Evolutionary conservation across 148 eudicot species (phyloP), one percentile per base, ranked within the genome.

Genomic region (Rheum nobile): DNA sequence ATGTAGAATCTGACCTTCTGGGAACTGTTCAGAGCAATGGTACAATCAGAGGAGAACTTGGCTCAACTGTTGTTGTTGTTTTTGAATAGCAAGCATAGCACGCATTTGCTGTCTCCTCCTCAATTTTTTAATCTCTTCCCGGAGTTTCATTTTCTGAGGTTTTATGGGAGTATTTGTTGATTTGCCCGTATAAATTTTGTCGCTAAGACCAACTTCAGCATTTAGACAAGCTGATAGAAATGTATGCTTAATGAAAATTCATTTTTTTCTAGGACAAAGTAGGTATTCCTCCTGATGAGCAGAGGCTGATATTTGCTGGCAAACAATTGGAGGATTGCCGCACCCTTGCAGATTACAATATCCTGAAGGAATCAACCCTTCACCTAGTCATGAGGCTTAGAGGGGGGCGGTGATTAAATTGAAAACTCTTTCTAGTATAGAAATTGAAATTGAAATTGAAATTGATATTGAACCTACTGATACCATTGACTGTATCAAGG

Each of bases 381-480:
- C 85, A 83, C 76, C 77, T 83, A 17, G 85, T 83, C 19, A 67
- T 83, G 48, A 77, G 85, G 22, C 75, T 83, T n/a, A 75, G 88
- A 44, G 88, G 88, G 32, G 88, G 88, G 32, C 86, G n/a, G 83
- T 85, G 88, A 85, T 85, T 21, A 86, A 86, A 75, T 87, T 86
- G 54, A 86, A 86, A 77, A 86, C 89, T n/a, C 84, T 86, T 4
- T 80, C 90, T 26, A 86, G 90, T 16, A 86, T 84, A 67, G n/a
- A n/a, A n/a, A n/a, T n/a, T n/a, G n/a, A n/a, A n/a, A n/a, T n/a
- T n/a, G 87, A 86, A 44, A 84, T 86, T 42, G 87, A 86, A 75
- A 84, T 84, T 44, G 90, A 86, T 67, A 86, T 86, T 19, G 90
- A 86, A 71, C 90, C 90, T n/a, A 86, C 84, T 42, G 87, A 86